Conservation (phyloP, 2,329 filamentous ascomycete species). For the Torrubiella hemipterigena region DNA sequence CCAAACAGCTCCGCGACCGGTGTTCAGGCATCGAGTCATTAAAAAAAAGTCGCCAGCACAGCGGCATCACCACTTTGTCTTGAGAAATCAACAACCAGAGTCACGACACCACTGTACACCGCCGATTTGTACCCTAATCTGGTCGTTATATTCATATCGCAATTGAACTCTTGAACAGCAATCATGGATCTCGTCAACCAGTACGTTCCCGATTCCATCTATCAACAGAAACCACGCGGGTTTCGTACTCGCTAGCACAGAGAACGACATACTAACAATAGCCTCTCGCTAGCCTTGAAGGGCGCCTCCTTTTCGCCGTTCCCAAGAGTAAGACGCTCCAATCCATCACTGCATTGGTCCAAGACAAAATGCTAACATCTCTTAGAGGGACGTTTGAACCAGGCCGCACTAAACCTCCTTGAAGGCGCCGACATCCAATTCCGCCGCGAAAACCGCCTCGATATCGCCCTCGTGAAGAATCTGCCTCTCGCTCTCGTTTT, state of each 20-base stretch:
- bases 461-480: slow-evolving; percentile 97
- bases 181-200: not conserved
- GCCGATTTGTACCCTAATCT: too few relatives aligned
- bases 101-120: too few relatives aligned
- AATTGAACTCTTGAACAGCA: not conserved
- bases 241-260: not conserved
- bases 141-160: too few relatives aligned
- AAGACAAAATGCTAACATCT: slow-evolving; percentile 9
- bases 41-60: too few relatives aligned
- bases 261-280: not conserved
- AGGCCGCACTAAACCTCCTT: slow-evolving; percentile 79
- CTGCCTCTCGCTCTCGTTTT: slow-evolving; percentile 91
- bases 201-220: too few relatives aligned
- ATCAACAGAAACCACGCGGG: too few relatives aligned
- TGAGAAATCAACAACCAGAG: too few relatives aligned
- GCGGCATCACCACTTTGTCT: too few relatives aligned
- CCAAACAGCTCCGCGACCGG: too few relatives aligned
- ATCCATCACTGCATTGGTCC: not conserved
- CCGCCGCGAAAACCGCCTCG: slow-evolving; percentile 83
- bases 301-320: not conserved
- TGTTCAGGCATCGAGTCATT: too few relatives aligned
- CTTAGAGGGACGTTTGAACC: slow-evolving; percentile 82
- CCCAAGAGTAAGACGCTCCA: not conserved
- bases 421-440: slow-evolving; percentile 95
- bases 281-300: not conserved